Evolutionary conservation across 805 yeast genomes (phyloP).

Genomic region (Saccharomycopsis capsularis): DNA sequence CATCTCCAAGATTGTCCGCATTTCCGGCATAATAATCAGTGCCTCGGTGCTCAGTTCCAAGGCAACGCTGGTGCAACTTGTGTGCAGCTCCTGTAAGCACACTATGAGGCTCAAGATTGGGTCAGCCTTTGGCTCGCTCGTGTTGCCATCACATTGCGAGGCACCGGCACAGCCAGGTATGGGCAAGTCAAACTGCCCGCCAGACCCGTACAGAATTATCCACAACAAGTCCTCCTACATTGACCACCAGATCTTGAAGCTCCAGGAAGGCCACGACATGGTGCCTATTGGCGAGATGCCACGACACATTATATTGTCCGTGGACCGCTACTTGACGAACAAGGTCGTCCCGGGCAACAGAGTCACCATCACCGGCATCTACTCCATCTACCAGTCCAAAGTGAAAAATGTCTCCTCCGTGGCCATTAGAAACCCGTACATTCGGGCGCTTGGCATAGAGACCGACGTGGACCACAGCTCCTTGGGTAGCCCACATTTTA

Average conservation of each 20-base stretch:
- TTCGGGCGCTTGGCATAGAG: constrained; percentile 79
- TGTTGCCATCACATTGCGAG: constrained; percentile 61
- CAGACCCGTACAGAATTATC: constrained; percentile 86
- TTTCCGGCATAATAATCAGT: constrained; percentile 89
- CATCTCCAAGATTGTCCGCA: constrained; percentile 81
- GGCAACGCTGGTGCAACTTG: constrained; percentile 74
- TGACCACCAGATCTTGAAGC: constrained; percentile 88
- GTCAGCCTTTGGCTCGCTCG: constrained; percentile 65
- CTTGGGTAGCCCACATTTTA: constrained; percentile 54
- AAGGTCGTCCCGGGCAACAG: constrained; percentile 92
- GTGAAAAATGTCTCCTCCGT: constrained; percentile 51
- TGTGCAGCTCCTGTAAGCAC: constrained; percentile 86
- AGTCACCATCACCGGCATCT: constrained; percentile 86
- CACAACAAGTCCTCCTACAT: constrained; percentile 92
- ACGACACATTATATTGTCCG: constrained; percentile 78
- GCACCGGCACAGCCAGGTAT: constrained; percentile 41
- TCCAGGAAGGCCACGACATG: constrained; percentile 97
- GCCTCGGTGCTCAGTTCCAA: constrained; percentile 84
- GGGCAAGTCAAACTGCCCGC: constrained; percentile 62
- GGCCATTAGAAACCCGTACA: constrained; percentile 89
- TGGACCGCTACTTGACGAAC: constrained; percentile 85
- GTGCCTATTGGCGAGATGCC: constrained; percentile 99
- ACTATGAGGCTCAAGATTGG: constrained; percentile 56
- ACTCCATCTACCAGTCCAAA: constrained; percentile 80
- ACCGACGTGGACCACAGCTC: constrained; percentile 72